Evolutionary conservation across 495 filamentous ascomycete genomes (phyloP).

Genomic region (Hyaloscypha variabilis): DNA sequence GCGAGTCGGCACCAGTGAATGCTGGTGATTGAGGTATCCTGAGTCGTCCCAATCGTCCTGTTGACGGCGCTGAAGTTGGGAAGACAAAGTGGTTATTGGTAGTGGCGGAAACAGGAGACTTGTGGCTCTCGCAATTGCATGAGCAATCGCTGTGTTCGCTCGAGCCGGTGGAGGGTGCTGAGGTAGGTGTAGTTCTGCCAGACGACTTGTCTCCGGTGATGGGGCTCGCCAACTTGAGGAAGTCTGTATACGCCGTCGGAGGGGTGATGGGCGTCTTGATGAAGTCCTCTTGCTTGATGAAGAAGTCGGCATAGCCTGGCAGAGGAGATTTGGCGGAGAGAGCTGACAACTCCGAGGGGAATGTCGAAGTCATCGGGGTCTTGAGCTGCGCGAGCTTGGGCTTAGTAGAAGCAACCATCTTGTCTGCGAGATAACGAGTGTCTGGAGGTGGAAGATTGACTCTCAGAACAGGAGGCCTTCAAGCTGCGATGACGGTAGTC

Average conservation of each 20-base stretch:
- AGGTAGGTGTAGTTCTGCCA: conserved; percentile 44
- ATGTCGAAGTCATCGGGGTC: conserved; percentile 78
- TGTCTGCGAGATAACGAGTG: conserved; percentile 33
- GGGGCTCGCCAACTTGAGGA: conserved; percentile 65
- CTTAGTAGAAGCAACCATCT: conserved; percentile 56
- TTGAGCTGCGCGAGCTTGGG: conserved; percentile 71
- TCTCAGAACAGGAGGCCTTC: conserved; percentile 36
- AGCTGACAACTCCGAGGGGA: conserved; percentile 74
- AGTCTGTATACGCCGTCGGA: conserved; percentile 87
- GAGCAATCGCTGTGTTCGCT: conserved; percentile 54
- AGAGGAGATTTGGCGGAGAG: conserved; percentile 51
- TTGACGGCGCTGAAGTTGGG: conserved; percentile 57
- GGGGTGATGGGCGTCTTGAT: conserved; percentile 88
- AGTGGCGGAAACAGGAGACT: conserved; percentile 38
- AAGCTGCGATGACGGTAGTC: conserved; percentile 42
- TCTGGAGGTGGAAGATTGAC: conserved; percentile 47
- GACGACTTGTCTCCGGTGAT: conserved; percentile 36
- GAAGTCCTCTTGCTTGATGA: conserved; percentile 55
- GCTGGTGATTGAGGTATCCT: conserved; percentile 64
- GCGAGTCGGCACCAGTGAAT: conserved; percentile 48
- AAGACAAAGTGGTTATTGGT: conserved; percentile 49
- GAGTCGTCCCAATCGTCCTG: conserved; percentile 42
- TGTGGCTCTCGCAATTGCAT: conserved; percentile 54
- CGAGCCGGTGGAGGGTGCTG: conserved; percentile 55
- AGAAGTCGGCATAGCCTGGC: conserved; percentile 49